These are phyloP conservation scores for Thermothielavioides terrestris DNA, from an alignment of 495 filamentous ascomycete genomes.

Conservation along the genomic window DNA sequence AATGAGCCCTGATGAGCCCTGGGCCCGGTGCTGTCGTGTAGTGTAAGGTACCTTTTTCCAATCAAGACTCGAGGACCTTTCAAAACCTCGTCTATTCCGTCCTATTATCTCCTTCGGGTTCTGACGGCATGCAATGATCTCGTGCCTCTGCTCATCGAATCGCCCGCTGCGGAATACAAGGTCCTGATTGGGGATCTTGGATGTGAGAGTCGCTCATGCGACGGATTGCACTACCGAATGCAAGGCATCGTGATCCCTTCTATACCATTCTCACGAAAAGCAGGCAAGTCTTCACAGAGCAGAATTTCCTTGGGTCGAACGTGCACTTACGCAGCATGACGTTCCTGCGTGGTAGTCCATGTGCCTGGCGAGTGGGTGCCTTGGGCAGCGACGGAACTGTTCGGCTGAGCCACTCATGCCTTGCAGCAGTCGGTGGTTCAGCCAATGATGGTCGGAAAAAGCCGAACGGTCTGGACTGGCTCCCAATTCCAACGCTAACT, in stretches of 20 bases:
- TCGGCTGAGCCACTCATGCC: slow-evolving; percentile 6
- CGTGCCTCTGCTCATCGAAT: background rate
- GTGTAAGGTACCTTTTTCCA: background rate
- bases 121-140: slow-evolving; percentile 1
- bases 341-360: too few relatives aligned
- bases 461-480: slow-evolving; percentile 8
- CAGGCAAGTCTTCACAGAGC: background rate
- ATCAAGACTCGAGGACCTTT: too few relatives aligned
- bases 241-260: background rate
- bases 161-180: background rate
- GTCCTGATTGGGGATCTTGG: background rate
- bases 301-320: background rate
- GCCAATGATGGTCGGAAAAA: background rate
- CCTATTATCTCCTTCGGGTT: slow-evolving; percentile 1
- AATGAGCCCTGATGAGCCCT: background rate
- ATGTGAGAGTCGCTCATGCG: background rate
- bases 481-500: background rate
- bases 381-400: slow-evolving; percentile 10
- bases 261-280: background rate
- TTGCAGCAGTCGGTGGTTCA: background rate
- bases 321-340: too few relatives aligned
- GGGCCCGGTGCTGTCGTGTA: background rate
- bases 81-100: background rate
- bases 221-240: too few relatives aligned
- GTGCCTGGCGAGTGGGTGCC: slow-evolving; percentile 1